Base-by-base conservation (phyloP, 2,329 filamentous ascomycete species). In the Neopestalotiopsis rosae region DNA sequence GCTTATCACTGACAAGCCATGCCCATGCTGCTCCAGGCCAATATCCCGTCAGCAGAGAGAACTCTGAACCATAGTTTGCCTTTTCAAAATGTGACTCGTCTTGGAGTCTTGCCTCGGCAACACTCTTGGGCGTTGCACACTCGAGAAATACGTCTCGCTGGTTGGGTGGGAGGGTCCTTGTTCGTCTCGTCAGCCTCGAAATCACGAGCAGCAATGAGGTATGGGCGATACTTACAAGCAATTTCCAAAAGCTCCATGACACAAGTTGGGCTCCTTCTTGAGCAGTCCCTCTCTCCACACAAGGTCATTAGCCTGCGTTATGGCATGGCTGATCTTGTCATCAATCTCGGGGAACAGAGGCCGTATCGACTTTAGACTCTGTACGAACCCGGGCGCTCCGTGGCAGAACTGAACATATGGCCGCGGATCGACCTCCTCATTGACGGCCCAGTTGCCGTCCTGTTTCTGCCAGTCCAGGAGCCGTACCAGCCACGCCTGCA, bases 191-290 rank as follows among this genome's bases (percentile, higher is more conserved):
- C 13, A 59, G 57, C 24, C 24, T 6, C 30, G 14, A 17, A 6
- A 4, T 10, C 28, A 4, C 5, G 57, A 34, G 30, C 14, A 17
- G 9, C 17, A 30, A 28, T 30, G n/a, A 59, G 24, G 24, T 9
- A 59, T 62, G 42, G 20, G 34, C 10, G 34, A 24, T 24, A n/a
- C 61, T 64, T 17, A 64, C 61, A 64, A 38, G 6, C 4, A 20
- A 24, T 67, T 67, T 3, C 65, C 65, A 32, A 61, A 61, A 5
- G 52, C 30, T 4, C 65, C 65, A 7, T 67, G 65, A 38, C 65
- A 67, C 34, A 67, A 38, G 34, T 45, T 67, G 20, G 65, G 65
- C 34, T 67, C 65, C 34, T 67, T 67, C 52, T 24, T 67, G 30
- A 67, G 30, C 1, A 67, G 12, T 12, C 65, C 65, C 61, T 67